A percentile compares a stretch with the other conserved stretches of the same genome.
These are phyloP conservation scores for Suillus lakei DNA, from an alignment of 768 basidiomycete genomes.

Conservation along the genomic window DNA sequence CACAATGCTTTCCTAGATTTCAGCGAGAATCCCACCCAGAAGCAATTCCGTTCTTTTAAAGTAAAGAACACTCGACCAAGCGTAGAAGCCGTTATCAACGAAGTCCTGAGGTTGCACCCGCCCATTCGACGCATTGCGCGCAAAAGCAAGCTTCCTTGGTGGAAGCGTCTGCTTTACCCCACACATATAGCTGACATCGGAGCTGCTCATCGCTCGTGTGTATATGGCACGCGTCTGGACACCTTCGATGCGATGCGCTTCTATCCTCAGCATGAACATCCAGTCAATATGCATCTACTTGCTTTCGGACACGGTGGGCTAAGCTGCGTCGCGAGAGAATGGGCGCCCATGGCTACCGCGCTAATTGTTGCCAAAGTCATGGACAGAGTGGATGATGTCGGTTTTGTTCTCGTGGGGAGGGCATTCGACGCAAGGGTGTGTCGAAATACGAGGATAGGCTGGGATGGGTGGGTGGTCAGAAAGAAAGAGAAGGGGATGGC, in stretches of 20 bases:
- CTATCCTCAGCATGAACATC: slow-evolving; percentile 31
- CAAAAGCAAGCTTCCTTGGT: slow-evolving; percentile 12
- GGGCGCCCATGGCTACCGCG: slow-evolving; percentile 58
- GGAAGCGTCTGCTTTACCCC: slow-evolving; percentile 18
- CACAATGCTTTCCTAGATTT: slow-evolving; percentile 42
- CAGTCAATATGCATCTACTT: slow-evolving; percentile 27
- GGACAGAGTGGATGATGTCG: slow-evolving; percentile 36
- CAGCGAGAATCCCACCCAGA: slow-evolving; percentile 32
- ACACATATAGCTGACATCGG: slow-evolving; percentile 28
- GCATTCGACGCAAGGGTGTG: not conserved
- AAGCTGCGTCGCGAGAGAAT: slow-evolving; percentile 47
- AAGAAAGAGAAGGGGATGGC: not conserved
- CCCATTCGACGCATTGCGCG: slow-evolving; percentile 23
- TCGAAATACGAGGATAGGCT: slow-evolving; percentile 44
- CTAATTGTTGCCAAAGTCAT: slow-evolving; percentile 50
- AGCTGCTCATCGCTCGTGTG: slow-evolving; percentile 13
- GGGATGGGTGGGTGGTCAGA: slow-evolving; percentile 47
- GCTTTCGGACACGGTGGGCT: slow-evolving; percentile 51
- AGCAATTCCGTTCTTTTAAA: slow-evolving; percentile 19
- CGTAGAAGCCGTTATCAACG: slow-evolving; percentile 30
- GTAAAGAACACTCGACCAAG: slow-evolving; percentile 19
- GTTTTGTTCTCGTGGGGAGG: slow-evolving; percentile 23
- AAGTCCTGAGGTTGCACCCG: slow-evolving; percentile 34
- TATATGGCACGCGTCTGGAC: slow-evolving; percentile 38
- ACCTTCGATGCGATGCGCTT: slow-evolving; percentile 50